Evolutionary conservation across 306 rosid genomes (phyloP), one percentile per base, ranked within the genome.

Genomic region (Corylus americana): DNA sequence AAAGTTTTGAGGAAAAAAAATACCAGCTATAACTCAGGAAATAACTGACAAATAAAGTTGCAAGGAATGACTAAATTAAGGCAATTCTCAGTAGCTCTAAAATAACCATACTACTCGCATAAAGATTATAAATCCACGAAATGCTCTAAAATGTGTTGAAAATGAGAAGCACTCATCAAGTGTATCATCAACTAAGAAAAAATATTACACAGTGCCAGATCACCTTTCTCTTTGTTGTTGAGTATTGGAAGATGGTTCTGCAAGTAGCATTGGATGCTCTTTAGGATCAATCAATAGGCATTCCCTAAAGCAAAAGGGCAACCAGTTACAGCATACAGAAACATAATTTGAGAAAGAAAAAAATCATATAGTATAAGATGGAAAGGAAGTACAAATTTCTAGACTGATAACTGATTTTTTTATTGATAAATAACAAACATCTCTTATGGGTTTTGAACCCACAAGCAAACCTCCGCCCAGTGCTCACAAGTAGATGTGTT

Each of bases 261-360:
- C 99, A 76, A 95, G 98, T 76, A 95, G 94, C 98, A 95, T 93
- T 35, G 99, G 99, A 85, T 90, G 99, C 89, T 95, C 97, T 82
- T 89, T 89, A 55, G 99, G 97, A 84, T 95, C 99, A 82, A 95
- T 82, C 87, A 90, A 83, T 13, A 95, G 86, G 86, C 97, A 93
- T 76, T 95, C 98, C 92, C 99, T 95, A 73, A 72, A 83, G 84
- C 67, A 1, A 62, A 73, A 73, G 47, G 47, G 75, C 39, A 44
- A 44, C 68, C 68, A 77, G 57, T 64, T 42, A 78, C 20, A 49
- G 35, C 57, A 45, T n/a, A 58, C 39, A 53, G 72, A 22, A 54
- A 71, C 59, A 71, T 20, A 81, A 78, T 62, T 76, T 35, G 6
- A 62, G n/a, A 64, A 29, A 47, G 22, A 22, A 47, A 48, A 47